These are phyloP conservation scores for Penicillium hordei DNA, from an alignment of 2,329 filamentous ascomycete species.

Conservation along the genomic window DNA sequence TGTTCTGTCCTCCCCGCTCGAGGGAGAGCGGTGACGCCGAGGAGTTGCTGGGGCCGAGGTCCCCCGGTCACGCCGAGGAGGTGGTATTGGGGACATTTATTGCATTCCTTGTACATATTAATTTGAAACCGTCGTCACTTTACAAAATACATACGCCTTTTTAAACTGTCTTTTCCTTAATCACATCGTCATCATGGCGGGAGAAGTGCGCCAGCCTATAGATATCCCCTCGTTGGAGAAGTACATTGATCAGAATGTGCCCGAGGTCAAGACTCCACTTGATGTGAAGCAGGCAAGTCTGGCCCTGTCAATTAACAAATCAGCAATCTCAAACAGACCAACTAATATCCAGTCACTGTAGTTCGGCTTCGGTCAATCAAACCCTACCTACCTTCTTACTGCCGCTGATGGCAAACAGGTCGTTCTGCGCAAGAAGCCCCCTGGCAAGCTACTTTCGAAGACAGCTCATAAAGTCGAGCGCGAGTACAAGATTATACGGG, in stretches of 20 bases:
- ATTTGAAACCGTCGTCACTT: neutral
- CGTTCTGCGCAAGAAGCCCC: constrained; percentile 96
- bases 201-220: constrained; percentile 84
- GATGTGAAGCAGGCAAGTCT: constrained; percentile 78
- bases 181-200: constrained; percentile 63
- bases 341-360: constrained; percentile 40
- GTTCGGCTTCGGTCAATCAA: constrained; percentile 97
- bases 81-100: neutral
- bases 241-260: constrained; percentile 77
- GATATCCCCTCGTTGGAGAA: constrained; percentile 75
- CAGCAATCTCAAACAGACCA: neutral
- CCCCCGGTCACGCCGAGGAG: neutral
- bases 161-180: neutral
- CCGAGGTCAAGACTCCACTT: constrained; percentile 77
- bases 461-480: constrained; percentile 96
- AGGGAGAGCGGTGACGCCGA: constrained; percentile 8
- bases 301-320: neutral
- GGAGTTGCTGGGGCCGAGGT: constrained; percentile 15
- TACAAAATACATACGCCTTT: neutral
- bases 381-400: constrained; percentile 92
- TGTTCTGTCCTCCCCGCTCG: constrained; percentile 10
- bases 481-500: constrained; percentile 87
- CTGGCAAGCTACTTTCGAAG: constrained; percentile 87
- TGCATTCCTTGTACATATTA: constrained; percentile 2
- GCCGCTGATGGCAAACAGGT: constrained; percentile 68